Conservation (phyloP, 2,329 filamentous ascomycete species). For the Nemania sp. region DNA sequence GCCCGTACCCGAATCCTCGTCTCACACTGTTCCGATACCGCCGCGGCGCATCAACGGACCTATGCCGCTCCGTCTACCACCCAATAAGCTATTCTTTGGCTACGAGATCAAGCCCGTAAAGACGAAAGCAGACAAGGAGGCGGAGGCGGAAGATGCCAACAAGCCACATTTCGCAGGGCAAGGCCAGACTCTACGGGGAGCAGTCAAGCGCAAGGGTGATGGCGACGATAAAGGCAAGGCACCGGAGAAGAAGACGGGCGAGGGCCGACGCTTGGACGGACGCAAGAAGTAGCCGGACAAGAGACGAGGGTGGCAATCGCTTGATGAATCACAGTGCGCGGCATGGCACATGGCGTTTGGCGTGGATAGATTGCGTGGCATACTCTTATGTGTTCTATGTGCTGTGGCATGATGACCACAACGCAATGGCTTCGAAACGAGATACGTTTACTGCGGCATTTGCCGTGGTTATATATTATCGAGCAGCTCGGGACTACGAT, state of each 20-base stretch:
- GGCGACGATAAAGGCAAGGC: conserved; percentile 52
- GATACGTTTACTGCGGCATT: background rate
- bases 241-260: conserved; percentile 52
- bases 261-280: conserved; percentile 52
- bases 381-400: conserved; percentile 11
- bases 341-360: conserved; percentile 26
- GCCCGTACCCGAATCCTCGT: conserved; percentile 65
- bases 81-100: conserved; percentile 94
- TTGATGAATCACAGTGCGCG: background rate
- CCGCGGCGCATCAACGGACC: conserved; percentile 71
- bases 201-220: conserved; percentile 72
- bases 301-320: background rate
- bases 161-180: conserved; percentile 81
- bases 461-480: background rate
- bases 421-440: background rate
- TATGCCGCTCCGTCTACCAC: conserved; percentile 80
- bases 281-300: conserved; percentile 35
- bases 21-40: conserved; percentile 43
- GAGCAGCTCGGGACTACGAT: background rate
- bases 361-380: conserved; percentile 18
- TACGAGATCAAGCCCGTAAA: conserved; percentile 91
- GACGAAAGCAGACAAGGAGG: conserved; percentile 72
- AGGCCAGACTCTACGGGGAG: conserved; percentile 76
- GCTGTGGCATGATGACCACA: background rate
- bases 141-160: conserved; percentile 66